A percentile compares a stretch with the other conserved stretches of the same genome.
phyloP scores from a whole-genome alignment of 768 basidiomycete species.

The Epithele typhae region DNA sequence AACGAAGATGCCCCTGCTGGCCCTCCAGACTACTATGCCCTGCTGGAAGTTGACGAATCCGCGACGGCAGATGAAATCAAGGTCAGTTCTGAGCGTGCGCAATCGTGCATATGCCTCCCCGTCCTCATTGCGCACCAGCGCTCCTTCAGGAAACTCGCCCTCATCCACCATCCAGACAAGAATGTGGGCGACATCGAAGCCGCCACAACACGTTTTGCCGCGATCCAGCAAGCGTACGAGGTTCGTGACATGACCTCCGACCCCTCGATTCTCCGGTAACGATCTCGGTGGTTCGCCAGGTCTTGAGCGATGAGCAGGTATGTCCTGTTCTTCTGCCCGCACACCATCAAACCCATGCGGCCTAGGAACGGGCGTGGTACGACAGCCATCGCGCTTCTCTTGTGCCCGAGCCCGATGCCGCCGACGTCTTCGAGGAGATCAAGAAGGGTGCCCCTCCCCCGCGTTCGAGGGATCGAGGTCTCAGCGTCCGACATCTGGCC shows the following conservation, averaged over 20 bases:
- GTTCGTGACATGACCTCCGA: too few relatives aligned
- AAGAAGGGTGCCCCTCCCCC: constrained; percentile 59
- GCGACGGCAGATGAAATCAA: constrained; percentile 89
- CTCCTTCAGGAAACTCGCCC: constrained; percentile 80
- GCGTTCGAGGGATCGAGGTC: constrained; percentile 60
- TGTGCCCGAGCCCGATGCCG: constrained; percentile 77
- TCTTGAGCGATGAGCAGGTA: constrained; percentile 94
- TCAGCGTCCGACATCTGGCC: constrained; percentile 76
- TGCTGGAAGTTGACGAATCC: constrained; percentile 76
- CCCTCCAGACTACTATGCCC: constrained; percentile 71
- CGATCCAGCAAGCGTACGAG: constrained; percentile 94
- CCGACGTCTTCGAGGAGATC: constrained; percentile 82
- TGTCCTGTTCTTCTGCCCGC: constrained; percentile 9
- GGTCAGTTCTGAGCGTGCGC: constrained; percentile 34
- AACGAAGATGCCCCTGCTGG: constrained; percentile 22
- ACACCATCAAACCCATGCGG: too few relatives aligned
- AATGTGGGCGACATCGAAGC: constrained; percentile 80
- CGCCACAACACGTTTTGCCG: constrained; percentile 82
- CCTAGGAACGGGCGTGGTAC: constrained; percentile 99
- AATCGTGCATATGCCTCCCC: background rate
- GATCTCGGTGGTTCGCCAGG: too few relatives aligned
- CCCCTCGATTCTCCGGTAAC: too few relatives aligned
- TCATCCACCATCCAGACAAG: constrained; percentile 86
- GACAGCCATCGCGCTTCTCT: constrained; percentile 86
- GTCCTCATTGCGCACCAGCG: constrained; percentile 38